Evolutionary conservation across 2,329 filamentous ascomycete species (phyloP).

Genomic region (Amylocarpus encephaloides): DNA sequence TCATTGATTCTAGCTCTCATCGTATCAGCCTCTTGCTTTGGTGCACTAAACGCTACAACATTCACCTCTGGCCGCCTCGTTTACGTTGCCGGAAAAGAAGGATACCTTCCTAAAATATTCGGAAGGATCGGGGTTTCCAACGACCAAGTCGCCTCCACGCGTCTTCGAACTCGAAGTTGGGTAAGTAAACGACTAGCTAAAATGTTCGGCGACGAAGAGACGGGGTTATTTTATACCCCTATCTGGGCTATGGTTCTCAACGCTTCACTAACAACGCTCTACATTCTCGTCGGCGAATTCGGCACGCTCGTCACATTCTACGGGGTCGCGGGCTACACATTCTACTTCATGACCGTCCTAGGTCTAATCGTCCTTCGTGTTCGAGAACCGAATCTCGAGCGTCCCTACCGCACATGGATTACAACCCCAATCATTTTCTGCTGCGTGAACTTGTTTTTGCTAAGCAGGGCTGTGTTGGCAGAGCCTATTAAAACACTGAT

Average conservation of each 20-base stretch:
- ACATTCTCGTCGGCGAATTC: constrained; percentile 85
- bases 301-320: constrained; percentile 91
- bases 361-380: constrained; percentile 88
- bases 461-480: constrained; percentile 82
- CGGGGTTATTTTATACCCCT: constrained; percentile 86
- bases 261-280: constrained; percentile 61
- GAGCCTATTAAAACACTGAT: constrained; percentile 85
- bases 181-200: constrained; percentile 51
- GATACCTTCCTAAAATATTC: constrained; percentile 80
- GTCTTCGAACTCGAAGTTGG: constrained; percentile 47
- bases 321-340: constrained; percentile 92
- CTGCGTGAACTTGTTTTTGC: constrained; percentile 89
- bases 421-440: constrained; percentile 96
- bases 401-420: constrained; percentile 95
- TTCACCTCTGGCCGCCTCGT: constrained; percentile 90
- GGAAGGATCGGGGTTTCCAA: constrained; percentile 68
- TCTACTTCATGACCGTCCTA: constrained; percentile 93
- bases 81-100: constrained; percentile 92
- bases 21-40: constrained; percentile 87
- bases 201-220: constrained; percentile 69
- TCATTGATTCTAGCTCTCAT: constrained; percentile 80
- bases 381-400: constrained; percentile 76
- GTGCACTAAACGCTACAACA: constrained; percentile 86
- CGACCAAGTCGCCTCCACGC: constrained; percentile 36
- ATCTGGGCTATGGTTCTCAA: constrained; percentile 87